Conservation (phyloP, 139 green algal genomes). For the Gonium pectorale region DNA sequence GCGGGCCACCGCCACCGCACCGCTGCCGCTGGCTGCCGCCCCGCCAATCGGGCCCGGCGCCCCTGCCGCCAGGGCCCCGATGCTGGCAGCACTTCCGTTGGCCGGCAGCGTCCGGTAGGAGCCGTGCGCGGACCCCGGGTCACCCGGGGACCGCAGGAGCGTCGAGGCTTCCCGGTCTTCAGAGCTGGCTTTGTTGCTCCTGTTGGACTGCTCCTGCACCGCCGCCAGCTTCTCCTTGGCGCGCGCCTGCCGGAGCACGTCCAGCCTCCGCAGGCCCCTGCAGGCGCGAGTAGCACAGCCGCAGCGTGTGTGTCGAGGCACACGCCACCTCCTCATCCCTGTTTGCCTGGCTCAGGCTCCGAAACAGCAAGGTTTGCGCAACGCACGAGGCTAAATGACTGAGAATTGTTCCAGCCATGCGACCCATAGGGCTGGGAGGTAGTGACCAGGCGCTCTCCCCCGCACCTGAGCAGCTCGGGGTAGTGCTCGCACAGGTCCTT, state of each 20-base stretch:
- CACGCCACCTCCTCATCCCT: too few species aligned
- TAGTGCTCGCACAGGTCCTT: conserved; percentile 60
- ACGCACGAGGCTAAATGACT: too few species aligned
- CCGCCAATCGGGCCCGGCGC: too few species aligned
- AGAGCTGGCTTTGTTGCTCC: too few species aligned
- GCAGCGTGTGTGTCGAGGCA: too few species aligned
- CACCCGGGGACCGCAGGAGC: background rate
- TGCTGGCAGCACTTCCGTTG: background rate
- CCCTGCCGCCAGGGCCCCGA: background rate
- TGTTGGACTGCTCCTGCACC: background rate
- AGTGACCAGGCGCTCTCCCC: background rate
- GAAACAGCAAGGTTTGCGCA: too few species aligned
- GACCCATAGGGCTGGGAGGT: background rate
- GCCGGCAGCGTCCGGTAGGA: background rate
- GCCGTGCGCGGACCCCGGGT: background rate
- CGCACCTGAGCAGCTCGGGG: conserved; percentile 49
- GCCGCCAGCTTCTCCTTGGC: background rate
- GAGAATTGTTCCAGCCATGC: background rate
- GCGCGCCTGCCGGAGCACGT: conserved; percentile 25
- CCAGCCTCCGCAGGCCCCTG: conserved; percentile 40
- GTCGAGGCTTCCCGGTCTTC: background rate
- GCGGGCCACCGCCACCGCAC: too few species aligned
- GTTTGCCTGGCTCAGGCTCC: too few species aligned
- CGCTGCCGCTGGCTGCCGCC: too few species aligned
- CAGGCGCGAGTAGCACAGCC: too few species aligned